Evolutionary conservation across 106 monocot genomes (phyloP).

Genomic region (Gastrodia elata): DNA sequence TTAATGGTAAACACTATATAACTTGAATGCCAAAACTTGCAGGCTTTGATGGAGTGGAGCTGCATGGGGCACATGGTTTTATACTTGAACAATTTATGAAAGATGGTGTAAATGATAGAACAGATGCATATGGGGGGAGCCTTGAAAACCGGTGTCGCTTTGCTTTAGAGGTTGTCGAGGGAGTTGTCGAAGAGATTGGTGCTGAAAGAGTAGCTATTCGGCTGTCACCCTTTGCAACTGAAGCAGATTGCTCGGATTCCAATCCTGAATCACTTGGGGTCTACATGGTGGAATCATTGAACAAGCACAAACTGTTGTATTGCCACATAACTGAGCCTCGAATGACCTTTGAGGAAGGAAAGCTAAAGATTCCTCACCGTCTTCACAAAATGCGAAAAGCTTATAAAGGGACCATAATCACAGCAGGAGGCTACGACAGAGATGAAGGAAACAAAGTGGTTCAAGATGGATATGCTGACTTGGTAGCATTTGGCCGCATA

Average conservation of each 20-base stretch:
- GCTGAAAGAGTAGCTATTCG: conserved; percentile 15
- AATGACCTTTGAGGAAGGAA: conserved; percentile 11
- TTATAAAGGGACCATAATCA: conserved; percentile 26
- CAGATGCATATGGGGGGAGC: conserved; percentile 15
- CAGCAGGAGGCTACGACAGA: conserved; percentile 21
- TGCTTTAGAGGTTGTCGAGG: conserved; percentile 10
- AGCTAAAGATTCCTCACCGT: conserved; percentile 9
- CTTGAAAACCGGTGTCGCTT: conserved; percentile 18
- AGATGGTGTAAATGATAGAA: conserved; percentile 13
- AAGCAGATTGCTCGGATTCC: conserved; percentile 10
- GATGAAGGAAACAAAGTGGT: conserved; percentile 29
- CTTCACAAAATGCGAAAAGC: conserved; percentile 18
- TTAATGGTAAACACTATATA: no score
- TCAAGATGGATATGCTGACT: conserved; percentile 18
- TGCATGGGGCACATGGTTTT: conserved; percentile 17
- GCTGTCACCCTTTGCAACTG: conserved; percentile 15
- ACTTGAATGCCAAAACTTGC: background rate
- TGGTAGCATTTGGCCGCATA: conserved; percentile 37
- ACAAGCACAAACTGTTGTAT: conserved; percentile 14
- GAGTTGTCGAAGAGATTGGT: conserved; percentile 15
- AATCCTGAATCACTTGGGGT: conserved; percentile 5
- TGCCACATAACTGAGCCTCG: conserved; percentile 17
- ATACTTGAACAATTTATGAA: conserved; percentile 23
- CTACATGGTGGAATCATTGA: conserved; percentile 15
- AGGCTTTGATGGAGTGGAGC: conserved; percentile 23